A percentile compares a stretch with the other conserved stretches of the same genome.
These are phyloP conservation scores for Aspergillus sp. DNA, from an alignment of 2,329 filamentous ascomycete genomes.

Conservation along the genomic window DNA sequence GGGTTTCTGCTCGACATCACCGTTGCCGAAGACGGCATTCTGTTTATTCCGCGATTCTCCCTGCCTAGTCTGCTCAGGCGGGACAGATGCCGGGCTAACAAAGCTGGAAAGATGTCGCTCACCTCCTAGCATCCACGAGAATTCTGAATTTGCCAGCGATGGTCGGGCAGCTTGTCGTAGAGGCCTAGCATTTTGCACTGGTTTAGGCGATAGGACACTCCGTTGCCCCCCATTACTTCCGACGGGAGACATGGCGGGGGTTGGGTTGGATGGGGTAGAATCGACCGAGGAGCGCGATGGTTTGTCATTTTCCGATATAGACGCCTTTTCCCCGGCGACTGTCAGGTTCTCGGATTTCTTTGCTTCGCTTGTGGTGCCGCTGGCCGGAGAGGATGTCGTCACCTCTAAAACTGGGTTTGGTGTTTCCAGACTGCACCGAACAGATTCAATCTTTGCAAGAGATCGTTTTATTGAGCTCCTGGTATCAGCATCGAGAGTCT, in stretches of 20 bases:
- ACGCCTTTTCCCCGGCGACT: background rate
- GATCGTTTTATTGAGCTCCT: conserved; percentile 36
- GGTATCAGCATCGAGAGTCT: conserved; percentile 22
- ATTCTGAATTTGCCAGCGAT: conserved; percentile 47
- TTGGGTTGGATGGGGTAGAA: conserved; percentile 1
- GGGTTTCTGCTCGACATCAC: conserved; percentile 29
- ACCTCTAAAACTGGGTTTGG: conserved; percentile 31
- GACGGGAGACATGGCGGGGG: conserved; percentile 12
- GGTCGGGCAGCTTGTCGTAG: conserved; percentile 34
- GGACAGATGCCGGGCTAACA: conserved; percentile 45
- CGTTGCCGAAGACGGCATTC: conserved; percentile 35
- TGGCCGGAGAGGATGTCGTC: conserved; percentile 3
- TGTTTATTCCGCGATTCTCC: conserved; percentile 31
- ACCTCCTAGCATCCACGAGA: conserved; percentile 53
- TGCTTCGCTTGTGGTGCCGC: conserved; percentile 5
- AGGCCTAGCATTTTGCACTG: conserved; percentile 21
- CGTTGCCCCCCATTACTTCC: conserved; percentile 7
- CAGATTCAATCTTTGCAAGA: conserved; percentile 43
- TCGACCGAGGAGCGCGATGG: conserved; percentile 4
- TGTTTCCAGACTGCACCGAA: conserved; percentile 45
- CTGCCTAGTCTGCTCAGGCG: conserved; percentile 45
- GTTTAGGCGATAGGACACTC: conserved; percentile 3
- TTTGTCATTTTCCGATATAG: conserved; percentile 1
- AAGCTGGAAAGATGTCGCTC: conserved; percentile 46
- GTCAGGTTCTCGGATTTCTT: background rate